Base-by-base conservation (phyloP, 2,329 filamentous ascomycete species). In the Davidsoniella virescens region DNA sequence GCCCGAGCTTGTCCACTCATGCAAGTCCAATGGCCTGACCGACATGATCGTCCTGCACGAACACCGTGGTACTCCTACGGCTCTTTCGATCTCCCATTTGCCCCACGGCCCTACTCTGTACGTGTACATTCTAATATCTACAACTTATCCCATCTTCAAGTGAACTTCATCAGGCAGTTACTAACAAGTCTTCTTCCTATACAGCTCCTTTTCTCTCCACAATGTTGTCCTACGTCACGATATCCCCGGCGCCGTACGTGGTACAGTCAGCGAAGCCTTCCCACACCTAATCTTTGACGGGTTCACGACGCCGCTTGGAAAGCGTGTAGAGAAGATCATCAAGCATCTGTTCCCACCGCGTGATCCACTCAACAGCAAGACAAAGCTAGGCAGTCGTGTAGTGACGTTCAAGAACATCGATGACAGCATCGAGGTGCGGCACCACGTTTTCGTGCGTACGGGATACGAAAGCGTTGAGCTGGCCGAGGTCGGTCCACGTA, bases 241-340 rank as follows among this genome's bases (percentile, higher is more conserved):
- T 62, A 94, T 98, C 17, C 90, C 92, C 1, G 87, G 92, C 56
- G 78, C 82, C 40, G 78, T 87, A 7, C 76, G 84, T 52, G 92
- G 92, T 44, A 94, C 87, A 1, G 87, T 95, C 44, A 86, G 80
- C 54, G 92, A 98, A 66, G 82, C 80, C 37, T 98, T 95, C 59
- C 92, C 92, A 0, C 90, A 96, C 60, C 71, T 98, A 2, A 85
- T 98, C 55, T 96, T 98, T 59, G 92, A 98, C 60, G 87, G 87
- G 2, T 96, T 98, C 66, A 83, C 75, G 4, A 87, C 84, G 5
- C 76, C 75, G 33, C 69, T 96, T 5, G 92, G 92, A 50, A 73
- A 80, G 59, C 76, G 92, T 16, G 80, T 95, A 14, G 84, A 87
- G 47, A 88, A 93, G 63, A 84, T 96, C 12, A 65, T 98, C 40